Conservation (phyloP, 768 basidiomycete genomes). For the Dioszegia crocea region DNA sequence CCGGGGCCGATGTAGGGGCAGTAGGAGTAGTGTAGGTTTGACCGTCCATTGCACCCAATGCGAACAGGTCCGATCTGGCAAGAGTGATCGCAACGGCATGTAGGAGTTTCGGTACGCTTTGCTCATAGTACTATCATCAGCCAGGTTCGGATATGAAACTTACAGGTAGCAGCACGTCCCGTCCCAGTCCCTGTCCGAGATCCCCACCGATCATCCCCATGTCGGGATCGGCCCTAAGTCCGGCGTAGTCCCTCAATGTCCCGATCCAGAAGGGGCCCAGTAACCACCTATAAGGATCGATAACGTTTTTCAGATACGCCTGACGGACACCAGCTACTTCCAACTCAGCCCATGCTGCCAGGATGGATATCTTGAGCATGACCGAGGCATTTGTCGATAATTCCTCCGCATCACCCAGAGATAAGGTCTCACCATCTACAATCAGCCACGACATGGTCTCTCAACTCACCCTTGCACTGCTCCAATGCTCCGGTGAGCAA, state of each 20-base stretch:
- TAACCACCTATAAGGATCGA: constrained; percentile 70
- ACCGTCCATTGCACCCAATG: constrained; percentile 75
- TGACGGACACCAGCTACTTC: constrained; percentile 72
- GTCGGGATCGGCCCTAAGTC: constrained; percentile 82
- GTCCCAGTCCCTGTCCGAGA: constrained; percentile 75
- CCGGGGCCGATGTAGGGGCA: constrained; percentile 7
- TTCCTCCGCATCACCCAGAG: constrained; percentile 78
- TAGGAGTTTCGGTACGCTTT: constrained; percentile 75
- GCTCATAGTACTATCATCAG: constrained; percentile 69
- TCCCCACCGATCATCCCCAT: constrained; percentile 60
- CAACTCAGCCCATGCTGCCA: constrained; percentile 93
- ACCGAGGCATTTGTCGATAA: constrained; percentile 90
- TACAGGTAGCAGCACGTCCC: constrained; percentile 86
- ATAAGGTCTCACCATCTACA: constrained; percentile 73
- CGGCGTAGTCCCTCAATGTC: constrained; percentile 84
- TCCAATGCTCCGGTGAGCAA: constrained; percentile 80
- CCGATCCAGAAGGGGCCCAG: constrained; percentile 84
- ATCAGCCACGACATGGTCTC: constrained; percentile 2
- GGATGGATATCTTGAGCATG: constrained; percentile 85
- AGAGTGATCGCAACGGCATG: constrained; percentile 80
- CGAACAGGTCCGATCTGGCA: constrained; percentile 62
- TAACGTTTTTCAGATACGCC: constrained; percentile 70
- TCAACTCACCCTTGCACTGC: constrained; percentile 71
- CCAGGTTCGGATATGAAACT: constrained; percentile 39
- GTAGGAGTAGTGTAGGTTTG: constrained; percentile 25